Conservation (phyloP, 164 flowering plant genomes). For the Aristolochia contorta region DNA sequence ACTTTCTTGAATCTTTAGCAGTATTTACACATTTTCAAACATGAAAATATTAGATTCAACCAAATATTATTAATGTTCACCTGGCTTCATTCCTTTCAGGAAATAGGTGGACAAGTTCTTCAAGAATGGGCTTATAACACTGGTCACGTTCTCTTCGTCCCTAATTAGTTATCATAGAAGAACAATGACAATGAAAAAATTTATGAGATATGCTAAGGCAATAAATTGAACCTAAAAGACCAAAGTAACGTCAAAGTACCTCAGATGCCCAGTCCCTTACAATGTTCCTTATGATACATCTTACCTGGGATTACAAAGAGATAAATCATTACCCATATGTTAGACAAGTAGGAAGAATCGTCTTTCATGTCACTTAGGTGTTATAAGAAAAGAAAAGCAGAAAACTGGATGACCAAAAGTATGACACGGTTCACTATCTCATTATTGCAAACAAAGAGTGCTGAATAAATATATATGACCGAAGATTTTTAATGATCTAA, state of each 20-base stretch:
- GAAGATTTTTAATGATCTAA: background rate
- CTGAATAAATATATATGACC: too few relatives aligned
- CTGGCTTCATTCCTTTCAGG: slow-evolving; percentile 52
- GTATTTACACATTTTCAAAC: too few relatives aligned
- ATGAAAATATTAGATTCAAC: background rate
- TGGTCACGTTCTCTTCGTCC: slow-evolving; percentile 87
- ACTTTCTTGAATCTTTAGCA: background rate
- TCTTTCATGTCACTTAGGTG: too few relatives aligned
- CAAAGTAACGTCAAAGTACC: slow-evolving; percentile 33
- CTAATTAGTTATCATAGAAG: slow-evolving; percentile 17
- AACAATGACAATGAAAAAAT: background rate
- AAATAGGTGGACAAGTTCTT: slow-evolving; percentile 72
- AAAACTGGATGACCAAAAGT: too few relatives aligned
- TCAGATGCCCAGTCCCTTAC: slow-evolving; percentile 96
- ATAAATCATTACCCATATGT: too few relatives aligned
- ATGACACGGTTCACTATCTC: too few relatives aligned
- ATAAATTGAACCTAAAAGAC: background rate
- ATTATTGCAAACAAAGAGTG: too few relatives aligned
- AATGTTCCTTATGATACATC: slow-evolving; percentile 85
- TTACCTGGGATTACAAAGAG: slow-evolving; percentile 43
- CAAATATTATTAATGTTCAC: slow-evolving; percentile 19
- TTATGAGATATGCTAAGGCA: background rate
- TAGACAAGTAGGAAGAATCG: too few relatives aligned
- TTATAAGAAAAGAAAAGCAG: too few relatives aligned
- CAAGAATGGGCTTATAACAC: slow-evolving; percentile 91